A percentile compares a stretch with the other conserved stretches of the same genome.
Evolutionary conservation across 2,329 filamentous ascomycete genomes (phyloP).

Genomic region (Ophiostoma perfectum): DNA sequence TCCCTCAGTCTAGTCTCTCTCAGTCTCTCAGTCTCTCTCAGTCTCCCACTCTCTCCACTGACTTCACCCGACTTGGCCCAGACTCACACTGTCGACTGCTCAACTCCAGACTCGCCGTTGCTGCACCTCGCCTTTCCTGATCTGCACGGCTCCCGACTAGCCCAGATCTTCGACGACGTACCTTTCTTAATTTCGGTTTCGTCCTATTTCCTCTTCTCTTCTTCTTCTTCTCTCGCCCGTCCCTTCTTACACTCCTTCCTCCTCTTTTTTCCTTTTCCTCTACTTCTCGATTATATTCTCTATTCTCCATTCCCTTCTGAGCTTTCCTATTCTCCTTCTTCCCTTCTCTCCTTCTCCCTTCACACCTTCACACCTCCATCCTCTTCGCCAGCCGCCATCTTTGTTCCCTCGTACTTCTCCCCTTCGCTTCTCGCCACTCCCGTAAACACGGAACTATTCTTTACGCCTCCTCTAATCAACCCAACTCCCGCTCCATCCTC

Average conservation of each 20-base stretch:
- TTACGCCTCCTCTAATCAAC: background rate
- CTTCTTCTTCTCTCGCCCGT: background rate
- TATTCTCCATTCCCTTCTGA: background rate
- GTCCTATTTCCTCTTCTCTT: conserved; percentile 6
- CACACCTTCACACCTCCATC: too few relatives aligned
- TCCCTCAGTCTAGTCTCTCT: background rate
- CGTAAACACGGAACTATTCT: background rate
- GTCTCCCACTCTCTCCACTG: background rate
- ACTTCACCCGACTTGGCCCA: too few relatives aligned
- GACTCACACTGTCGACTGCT: too few relatives aligned
- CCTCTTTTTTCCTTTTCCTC: background rate
- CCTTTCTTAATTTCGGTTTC: conserved; percentile 13
- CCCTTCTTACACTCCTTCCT: background rate
- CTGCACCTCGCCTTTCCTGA: conserved; percentile 13
- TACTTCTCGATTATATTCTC: background rate
- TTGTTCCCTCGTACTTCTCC: background rate
- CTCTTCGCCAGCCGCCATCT: too few relatives aligned
- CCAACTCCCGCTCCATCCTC: background rate
- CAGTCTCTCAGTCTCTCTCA: background rate
- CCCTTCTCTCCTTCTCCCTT: background rate
- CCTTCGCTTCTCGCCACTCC: background rate
- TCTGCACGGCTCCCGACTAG: conserved; percentile 17
- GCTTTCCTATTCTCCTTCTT: background rate
- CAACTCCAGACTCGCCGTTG: too few relatives aligned
- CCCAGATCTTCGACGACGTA: conserved; percentile 16